Conservation (phyloP, 1,139 yeast species). For the Geotrichum restrictum region DNA sequence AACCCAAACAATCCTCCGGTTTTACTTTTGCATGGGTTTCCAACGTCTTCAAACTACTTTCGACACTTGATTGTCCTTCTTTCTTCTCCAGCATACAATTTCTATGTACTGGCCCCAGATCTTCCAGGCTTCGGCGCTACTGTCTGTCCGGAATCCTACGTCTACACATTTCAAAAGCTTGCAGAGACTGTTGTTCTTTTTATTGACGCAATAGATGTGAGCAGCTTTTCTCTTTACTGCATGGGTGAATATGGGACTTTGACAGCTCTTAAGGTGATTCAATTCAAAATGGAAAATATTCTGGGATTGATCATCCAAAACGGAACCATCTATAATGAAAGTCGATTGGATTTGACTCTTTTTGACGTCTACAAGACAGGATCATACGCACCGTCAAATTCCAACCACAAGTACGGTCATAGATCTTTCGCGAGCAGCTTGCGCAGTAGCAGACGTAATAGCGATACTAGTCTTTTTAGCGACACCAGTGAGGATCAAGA, state of each 20-base stretch:
- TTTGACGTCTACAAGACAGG: conserved; percentile 17
- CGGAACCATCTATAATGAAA: conserved; percentile 43
- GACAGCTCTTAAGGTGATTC: conserved; percentile 41
- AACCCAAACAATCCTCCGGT: conserved; percentile 35
- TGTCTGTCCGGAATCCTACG: conserved; percentile 33
- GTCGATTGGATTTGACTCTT: conserved; percentile 1
- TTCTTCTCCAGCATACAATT: conserved; percentile 31
- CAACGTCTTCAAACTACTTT: conserved; percentile 44
- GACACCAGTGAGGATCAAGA: neutral
- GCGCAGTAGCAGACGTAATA: neutral
- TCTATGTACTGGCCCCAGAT: conserved; percentile 46
- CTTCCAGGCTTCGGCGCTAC: conserved; percentile 47
- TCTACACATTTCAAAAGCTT: conserved; percentile 39
- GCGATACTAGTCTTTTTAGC: neutral
- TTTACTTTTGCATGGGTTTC: conserved; percentile 45
- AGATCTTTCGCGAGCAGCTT: neutral
- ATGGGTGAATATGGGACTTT: conserved; percentile 48
- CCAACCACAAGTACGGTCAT: neutral
- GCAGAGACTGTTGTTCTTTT: conserved; percentile 39
- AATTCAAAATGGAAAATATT: conserved; percentile 36
- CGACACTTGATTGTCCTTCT: conserved; percentile 41
- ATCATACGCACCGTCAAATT: neutral
- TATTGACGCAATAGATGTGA: conserved; percentile 34
- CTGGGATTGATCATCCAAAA: conserved; percentile 42
- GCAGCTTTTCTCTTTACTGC: conserved; percentile 38